These are phyloP conservation scores for Scutellaria baicalensis DNA, from an alignment of 257 asterid species.

Conservation along the genomic window DNA sequence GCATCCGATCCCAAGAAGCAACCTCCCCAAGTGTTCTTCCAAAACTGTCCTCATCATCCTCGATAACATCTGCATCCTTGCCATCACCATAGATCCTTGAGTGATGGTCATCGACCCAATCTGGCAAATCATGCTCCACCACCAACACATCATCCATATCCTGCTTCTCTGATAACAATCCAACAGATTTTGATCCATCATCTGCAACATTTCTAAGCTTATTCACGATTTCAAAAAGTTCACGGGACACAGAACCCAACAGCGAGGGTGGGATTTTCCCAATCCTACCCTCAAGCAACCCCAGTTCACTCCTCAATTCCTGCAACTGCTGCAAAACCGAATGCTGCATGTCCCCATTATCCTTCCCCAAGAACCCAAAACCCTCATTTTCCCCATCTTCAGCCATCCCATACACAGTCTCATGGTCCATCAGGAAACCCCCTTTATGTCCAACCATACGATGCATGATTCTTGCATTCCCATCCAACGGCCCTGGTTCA, in stretches of 20 bases:
- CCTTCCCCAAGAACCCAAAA: constrained; percentile 61
- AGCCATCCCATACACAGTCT: constrained; percentile 60
- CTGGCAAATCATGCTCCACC: constrained; percentile 92
- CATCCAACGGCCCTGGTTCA: constrained; percentile 94
- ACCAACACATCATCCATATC: constrained; percentile 78
- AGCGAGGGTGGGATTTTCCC: constrained; percentile 50
- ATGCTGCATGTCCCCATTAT: constrained; percentile 55
- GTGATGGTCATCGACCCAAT: constrained; percentile 89
- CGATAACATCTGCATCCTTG: constrained; percentile 78
- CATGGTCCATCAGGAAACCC: constrained; percentile 78
- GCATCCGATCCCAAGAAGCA: constrained; percentile 90
- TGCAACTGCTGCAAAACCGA: constrained; percentile 70
- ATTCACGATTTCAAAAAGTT: constrained; percentile 60
- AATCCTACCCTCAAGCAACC: constrained; percentile 74
- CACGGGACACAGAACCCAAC: constrained; percentile 65
- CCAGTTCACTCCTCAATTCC: constrained; percentile 74
- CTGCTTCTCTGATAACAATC: constrained; percentile 60
- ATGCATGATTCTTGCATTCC: constrained; percentile 95
- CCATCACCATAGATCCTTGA: constrained; percentile 60
- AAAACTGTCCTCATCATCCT: constrained; percentile 94
- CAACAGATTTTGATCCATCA: constrained; percentile 62
- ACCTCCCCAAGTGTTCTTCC: constrained; percentile 97
- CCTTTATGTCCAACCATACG: constrained; percentile 89
- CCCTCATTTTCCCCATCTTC: constrained; percentile 76
- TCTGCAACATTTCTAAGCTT: constrained; percentile 66